Evolutionary conservation across 345 rosid genomes (phyloP).

Genomic region (Pelargonium nanum): DNA sequence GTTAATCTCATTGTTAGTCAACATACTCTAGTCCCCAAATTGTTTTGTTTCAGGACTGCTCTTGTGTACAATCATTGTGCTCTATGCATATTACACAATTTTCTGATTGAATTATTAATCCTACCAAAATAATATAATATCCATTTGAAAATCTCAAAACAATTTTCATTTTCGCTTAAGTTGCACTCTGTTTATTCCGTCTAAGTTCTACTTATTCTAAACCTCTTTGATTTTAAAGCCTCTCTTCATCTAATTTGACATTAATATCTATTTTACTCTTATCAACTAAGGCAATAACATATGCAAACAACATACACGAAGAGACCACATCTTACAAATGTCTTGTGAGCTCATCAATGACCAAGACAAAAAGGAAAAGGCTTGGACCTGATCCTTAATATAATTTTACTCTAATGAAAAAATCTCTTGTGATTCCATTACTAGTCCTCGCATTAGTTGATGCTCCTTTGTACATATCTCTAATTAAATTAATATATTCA

Average conservation of each 20-base stretch:
- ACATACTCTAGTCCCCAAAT: background rate
- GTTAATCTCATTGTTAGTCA: background rate
- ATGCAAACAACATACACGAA: background rate
- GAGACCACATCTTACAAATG: background rate
- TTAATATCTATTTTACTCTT: no score
- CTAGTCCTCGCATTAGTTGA: background rate
- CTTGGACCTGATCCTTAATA: background rate
- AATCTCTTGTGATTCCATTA: background rate
- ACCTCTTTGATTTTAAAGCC: background rate
- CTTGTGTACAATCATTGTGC: background rate
- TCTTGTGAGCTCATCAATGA: background rate
- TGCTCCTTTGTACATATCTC: background rate
- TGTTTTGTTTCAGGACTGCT: background rate
- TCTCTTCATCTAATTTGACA: background rate
- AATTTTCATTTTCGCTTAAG: background rate
- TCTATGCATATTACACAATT: no score
- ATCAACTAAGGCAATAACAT: background rate
- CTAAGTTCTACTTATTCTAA: background rate
- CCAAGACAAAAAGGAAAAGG: background rate
- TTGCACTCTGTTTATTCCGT: background rate
- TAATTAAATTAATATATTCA: no score
- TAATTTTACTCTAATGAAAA: no score
- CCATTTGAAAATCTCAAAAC: background rate
- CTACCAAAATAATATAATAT: background rate
- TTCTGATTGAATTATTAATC: background rate